phyloP scores from a whole-genome alignment of 352 stramenopile species.

The Phytophthora hybrid region DNA sequence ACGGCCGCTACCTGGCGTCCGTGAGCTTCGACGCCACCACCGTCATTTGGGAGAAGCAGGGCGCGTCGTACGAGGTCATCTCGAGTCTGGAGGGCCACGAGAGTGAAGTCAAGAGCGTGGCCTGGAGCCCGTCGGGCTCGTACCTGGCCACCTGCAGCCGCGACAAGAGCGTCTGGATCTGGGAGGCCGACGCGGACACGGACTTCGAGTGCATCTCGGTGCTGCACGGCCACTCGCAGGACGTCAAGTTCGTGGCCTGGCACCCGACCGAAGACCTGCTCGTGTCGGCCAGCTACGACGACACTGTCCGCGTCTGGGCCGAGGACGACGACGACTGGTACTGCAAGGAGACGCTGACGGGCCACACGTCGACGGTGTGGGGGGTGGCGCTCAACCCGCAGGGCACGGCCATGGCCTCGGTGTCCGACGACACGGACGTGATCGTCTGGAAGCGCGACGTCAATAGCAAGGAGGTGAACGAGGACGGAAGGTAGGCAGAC shows the following conservation, averaged over 20 bases:
- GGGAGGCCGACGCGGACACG: slow-evolving; percentile 94
- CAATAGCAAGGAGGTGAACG: slow-evolving; percentile 57
- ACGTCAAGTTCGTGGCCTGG: slow-evolving; percentile 97
- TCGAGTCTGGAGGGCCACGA: slow-evolving; percentile 98
- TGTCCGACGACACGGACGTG: slow-evolving; percentile 93
- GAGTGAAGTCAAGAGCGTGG: slow-evolving; percentile 98
- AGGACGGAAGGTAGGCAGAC: slow-evolving; percentile 53
- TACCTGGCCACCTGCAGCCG: slow-evolving; percentile 97
- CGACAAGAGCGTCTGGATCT: slow-evolving; percentile 99
- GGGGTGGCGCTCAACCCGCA: slow-evolving; percentile 82
- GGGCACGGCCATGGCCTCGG: slow-evolving; percentile 86
- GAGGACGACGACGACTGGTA: slow-evolving; percentile 98
- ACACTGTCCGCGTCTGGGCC: slow-evolving; percentile 96
- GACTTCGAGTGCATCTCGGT: slow-evolving; percentile 99
- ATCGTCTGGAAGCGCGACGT: slow-evolving; percentile 92
- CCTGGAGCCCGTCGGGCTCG: slow-evolving; percentile 94
- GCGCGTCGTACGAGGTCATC: slow-evolving; percentile 92
- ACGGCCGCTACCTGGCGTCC: slow-evolving; percentile 91
- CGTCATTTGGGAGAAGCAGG: slow-evolving; percentile 94
- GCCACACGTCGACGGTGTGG: slow-evolving; percentile 96
- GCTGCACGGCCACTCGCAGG: slow-evolving; percentile 95
- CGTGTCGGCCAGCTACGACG: slow-evolving; percentile 95
- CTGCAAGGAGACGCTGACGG: slow-evolving; percentile 92
- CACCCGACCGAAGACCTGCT: slow-evolving; percentile 89
- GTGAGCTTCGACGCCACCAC: slow-evolving; percentile 97